Evolutionary conservation across 2,329 filamentous ascomycete genomes (phyloP).

Genomic region (Dothidotthia symphoricarpi): DNA sequence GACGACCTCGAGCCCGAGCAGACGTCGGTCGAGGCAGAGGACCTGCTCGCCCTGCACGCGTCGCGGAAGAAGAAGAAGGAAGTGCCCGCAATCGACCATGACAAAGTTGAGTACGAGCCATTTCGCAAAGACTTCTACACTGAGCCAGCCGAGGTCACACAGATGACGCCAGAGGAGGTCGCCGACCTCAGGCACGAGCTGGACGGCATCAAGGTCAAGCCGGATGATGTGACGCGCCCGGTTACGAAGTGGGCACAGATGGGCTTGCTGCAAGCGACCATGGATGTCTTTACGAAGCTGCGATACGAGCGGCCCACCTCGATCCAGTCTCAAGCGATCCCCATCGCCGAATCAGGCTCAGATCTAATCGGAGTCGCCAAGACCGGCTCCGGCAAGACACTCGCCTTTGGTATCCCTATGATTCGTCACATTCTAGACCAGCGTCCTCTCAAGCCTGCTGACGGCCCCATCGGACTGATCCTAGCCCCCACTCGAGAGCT

Average conservation of each 20-base stretch:
- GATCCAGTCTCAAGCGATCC: constrained; percentile 93
- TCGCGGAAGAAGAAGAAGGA: constrained; percentile 89
- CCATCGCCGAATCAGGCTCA: constrained; percentile 90
- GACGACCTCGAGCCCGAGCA: constrained; percentile 73
- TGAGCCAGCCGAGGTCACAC: constrained; percentile 78
- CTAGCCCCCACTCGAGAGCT: constrained; percentile 94
- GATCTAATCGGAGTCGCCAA: constrained; percentile 97
- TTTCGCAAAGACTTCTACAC: constrained; percentile 95
- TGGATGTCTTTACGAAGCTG: constrained; percentile 78
- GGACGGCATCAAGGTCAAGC: constrained; percentile 84
- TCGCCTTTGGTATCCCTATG: constrained; percentile 94
- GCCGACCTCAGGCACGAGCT: constrained; percentile 79
- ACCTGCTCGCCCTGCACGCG: constrained; percentile 52
- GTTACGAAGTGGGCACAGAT: constrained; percentile 97
- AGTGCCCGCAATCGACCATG: constrained; percentile 82
- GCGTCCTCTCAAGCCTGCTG: constrained; percentile 72
- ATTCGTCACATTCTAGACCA: constrained; percentile 98
- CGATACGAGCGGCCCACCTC: constrained; percentile 87
- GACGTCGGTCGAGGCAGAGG: constrained; percentile 62
- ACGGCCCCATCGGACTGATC: constrained; percentile 84
- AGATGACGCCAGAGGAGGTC: constrained; percentile 82
- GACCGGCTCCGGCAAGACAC: constrained; percentile 95
- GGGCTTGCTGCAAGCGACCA: constrained; percentile 78
- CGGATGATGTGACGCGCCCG: constrained; percentile 81
- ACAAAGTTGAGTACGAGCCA: constrained; percentile 77